Evolutionary conservation across 2,329 filamentous ascomycete genomes (phyloP).

Genomic region (Plectosphaerella cucumerina): DNA sequence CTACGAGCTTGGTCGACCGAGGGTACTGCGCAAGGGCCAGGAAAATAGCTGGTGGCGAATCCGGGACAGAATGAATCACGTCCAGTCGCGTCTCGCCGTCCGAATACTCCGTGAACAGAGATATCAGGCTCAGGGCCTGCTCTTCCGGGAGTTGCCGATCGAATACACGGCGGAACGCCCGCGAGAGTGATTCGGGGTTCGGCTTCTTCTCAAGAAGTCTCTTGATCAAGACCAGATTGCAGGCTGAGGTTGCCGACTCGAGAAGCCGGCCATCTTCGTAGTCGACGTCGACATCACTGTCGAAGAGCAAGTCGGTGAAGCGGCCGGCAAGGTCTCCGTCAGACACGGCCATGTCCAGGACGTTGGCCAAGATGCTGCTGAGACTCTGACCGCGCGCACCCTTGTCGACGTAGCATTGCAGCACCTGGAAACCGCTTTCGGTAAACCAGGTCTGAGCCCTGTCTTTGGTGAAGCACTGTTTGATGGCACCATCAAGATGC

Average conservation of each 20-base stretch:
- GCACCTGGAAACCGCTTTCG: slow-evolving; percentile 39
- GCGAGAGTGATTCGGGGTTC: slow-evolving; percentile 42
- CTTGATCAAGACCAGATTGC: slow-evolving; percentile 43
- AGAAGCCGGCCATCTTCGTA: slow-evolving; percentile 45
- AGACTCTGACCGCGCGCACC: slow-evolving; percentile 43
- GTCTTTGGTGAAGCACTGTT: slow-evolving; percentile 36
- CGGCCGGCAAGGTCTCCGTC: slow-evolving; percentile 33
- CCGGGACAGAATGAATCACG: slow-evolving; percentile 38
- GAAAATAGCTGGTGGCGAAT: slow-evolving; percentile 44
- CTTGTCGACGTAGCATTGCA: slow-evolving; percentile 43
- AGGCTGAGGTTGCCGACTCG: slow-evolving; percentile 47
- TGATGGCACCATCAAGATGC: slow-evolving; percentile 41
- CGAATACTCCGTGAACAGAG: slow-evolving; percentile 46
- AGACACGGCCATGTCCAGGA: slow-evolving; percentile 37
- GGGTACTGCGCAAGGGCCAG: slow-evolving; percentile 52
- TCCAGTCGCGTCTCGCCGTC: slow-evolving; percentile 46
- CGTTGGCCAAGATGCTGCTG: slow-evolving; percentile 38
- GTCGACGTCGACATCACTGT: slow-evolving; percentile 41
- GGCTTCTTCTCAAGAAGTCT: slow-evolving; percentile 47
- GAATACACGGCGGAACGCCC: slow-evolving; percentile 54
- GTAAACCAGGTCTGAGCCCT: slow-evolving; percentile 42
- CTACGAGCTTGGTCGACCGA: slow-evolving; percentile 46
- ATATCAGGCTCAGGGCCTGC: slow-evolving; percentile 44
- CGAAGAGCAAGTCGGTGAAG: slow-evolving; percentile 40
- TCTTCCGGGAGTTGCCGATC: slow-evolving; percentile 45